Conservation (phyloP, 1,284 basidiomycete genomes). For the Malassezia nana region DNA sequence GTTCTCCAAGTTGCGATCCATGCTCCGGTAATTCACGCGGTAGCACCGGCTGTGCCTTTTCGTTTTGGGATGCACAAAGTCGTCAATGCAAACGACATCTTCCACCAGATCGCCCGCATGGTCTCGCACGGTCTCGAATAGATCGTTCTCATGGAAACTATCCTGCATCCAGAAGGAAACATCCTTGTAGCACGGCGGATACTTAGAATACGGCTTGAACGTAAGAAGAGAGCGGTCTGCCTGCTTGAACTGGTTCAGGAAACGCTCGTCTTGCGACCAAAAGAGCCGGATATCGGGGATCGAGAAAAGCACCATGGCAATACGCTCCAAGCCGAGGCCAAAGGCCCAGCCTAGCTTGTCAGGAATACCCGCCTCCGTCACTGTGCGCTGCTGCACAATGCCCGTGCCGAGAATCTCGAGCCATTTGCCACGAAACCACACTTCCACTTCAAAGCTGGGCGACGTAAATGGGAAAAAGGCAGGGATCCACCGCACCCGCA, state of each 20-base stretch:
- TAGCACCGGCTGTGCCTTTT: constrained; percentile 71
- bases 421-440: constrained; percentile 93
- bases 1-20: constrained; percentile 88
- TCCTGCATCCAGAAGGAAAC: constrained; percentile 56
- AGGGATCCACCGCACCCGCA: constrained; percentile 90
- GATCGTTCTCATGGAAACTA: constrained; percentile 81
- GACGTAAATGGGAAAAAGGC: constrained; percentile 96
- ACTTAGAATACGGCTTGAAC: constrained; percentile 44
- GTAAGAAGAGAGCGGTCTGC: constrained; percentile 25
- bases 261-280: constrained; percentile 84
- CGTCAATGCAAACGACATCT: constrained; percentile 79
- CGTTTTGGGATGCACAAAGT: constrained; percentile 83
- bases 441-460: constrained; percentile 95
- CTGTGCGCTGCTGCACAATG: constrained; percentile 76
- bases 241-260: constrained; percentile 67
- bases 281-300: constrained; percentile 99
- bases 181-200: constrained; percentile 47
- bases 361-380: constrained; percentile 61
- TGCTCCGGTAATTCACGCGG: constrained; percentile 85
- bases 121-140: constrained; percentile 87
- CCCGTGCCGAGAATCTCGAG: constrained; percentile 91
- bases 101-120: constrained; percentile 84
- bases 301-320: constrained; percentile 93
- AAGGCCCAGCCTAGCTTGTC: constrained; percentile 91
- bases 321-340: constrained; percentile 89